These are phyloP conservation scores for Ceratobasidium sp. DNA, from an alignment of 1,284 basidiomycete species.

Conservation along the genomic window DNA sequence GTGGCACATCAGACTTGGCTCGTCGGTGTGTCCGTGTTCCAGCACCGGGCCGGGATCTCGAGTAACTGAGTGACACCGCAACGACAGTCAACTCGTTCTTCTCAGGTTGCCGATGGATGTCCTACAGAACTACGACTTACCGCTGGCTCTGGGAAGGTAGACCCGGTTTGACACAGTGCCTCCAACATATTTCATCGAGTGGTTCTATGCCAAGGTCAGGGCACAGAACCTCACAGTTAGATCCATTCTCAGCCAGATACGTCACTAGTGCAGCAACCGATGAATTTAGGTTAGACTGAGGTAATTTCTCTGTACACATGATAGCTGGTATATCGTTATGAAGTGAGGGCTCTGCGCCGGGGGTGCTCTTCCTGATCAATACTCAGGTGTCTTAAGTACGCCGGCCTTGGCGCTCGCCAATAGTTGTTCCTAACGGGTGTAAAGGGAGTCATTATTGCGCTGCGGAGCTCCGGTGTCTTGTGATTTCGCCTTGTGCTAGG, in stretches of 20 bases:
- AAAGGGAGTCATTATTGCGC: not conserved
- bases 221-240: not conserved
- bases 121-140: not conserved
- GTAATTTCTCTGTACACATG: conserved; percentile 17
- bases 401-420: not conserved
- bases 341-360: no score
- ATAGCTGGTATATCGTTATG: not conserved
- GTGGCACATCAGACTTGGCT: not conserved
- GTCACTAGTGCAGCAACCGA: not conserved
- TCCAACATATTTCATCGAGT: not conserved
- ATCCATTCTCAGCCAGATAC: not conserved
- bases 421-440: not conserved
- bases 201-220: not conserved
- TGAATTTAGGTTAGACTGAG: not conserved
- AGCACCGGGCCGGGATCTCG: not conserved
- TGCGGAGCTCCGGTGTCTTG: not conserved
- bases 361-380: not conserved
- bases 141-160: conserved; percentile 4
- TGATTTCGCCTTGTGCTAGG: not conserved
- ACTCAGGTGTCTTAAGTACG: not conserved
- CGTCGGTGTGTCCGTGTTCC: not conserved
- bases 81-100: no score
- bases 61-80: not conserved
- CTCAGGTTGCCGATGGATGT: no score
- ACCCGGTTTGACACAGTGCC: conserved; percentile 4